Base-by-base conservation (phyloP, 2,329 filamentous ascomycete genomes). In the Aspergillus pseudoterreus region DNA sequence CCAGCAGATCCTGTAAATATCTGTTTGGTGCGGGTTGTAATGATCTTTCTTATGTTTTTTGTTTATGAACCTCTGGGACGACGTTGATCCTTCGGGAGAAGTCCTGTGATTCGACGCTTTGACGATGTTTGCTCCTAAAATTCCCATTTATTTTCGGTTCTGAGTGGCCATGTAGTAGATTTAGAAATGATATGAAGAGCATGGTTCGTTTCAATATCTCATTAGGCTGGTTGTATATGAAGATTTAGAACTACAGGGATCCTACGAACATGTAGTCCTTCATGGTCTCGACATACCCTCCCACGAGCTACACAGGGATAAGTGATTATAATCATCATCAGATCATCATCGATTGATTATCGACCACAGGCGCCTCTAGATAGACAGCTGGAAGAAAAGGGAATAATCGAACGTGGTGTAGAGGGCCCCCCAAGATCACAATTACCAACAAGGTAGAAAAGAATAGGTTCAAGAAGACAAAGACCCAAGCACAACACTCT, bases 1-100 rank as follows among this genome's bases (percentile, higher is more conserved):
- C 85, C 83, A 94, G 80, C 92, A 99, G 80, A 82, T 97, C 67
- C 89, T 95, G 76, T 97, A 94, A 81, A 63, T 60, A 53, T 50
- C 42, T 54, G 39, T 47, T 54, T 9, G 22, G 11, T 19, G 15
- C 21, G 21, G 35, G 41, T 48, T 59, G 43, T 52, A 52, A 49
- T 59, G 54, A 58, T 56, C 43, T 43, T 49, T 44, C 36, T 35
- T 53, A 51, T 56, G 53, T 57, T 49, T 51, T 54, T 63, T 62
- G 58, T 53, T 60, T 57, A 59, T 57, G 62, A 57, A 54, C 56
- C 53, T 52, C 60, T 54, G 60, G 63, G 56, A 63, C 57, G 60
- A 60, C 52, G 51, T 47, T 51, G 54, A 56, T 54, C 49, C 44
- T 43, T 45, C 43, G 47, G 47, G 52, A 53, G 52, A 53, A 49